Evolutionary conservation across 345 rosid genomes (phyloP).

Genomic region (Xanthoceras sorbifolium): DNA sequence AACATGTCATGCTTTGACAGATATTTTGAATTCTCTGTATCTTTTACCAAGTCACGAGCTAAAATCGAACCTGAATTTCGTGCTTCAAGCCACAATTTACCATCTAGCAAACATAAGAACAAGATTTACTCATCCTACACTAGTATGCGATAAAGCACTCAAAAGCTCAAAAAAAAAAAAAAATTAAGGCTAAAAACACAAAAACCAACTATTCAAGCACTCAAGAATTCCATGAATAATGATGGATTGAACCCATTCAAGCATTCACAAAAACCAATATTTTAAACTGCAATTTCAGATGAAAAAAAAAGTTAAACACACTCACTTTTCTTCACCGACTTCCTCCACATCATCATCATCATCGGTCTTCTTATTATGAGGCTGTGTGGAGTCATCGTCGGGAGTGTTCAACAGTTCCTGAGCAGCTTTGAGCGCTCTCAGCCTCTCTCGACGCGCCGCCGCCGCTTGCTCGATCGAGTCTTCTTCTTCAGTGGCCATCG

Average conservation of each 20-base stretch:
- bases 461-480: slow-evolving; percentile 65
- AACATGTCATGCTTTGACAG: too few species aligned
- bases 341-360: slow-evolving; percentile 31
- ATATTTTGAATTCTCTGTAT: too few species aligned
- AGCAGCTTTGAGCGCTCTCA: slow-evolving; percentile 76
- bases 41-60: too few species aligned
- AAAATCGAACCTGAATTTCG: too few species aligned
- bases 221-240: background rate
- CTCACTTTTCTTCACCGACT: slow-evolving; percentile 23
- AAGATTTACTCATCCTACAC: background rate
- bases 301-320: background rate
- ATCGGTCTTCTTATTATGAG: slow-evolving; percentile 31
- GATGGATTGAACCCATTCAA: background rate
- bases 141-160: too few species aligned
- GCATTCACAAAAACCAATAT: background rate
- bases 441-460: slow-evolving; percentile 74
- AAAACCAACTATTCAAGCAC: background rate
- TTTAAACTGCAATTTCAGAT: background rate
- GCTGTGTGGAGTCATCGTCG: slow-evolving; percentile 41
- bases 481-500: slow-evolving; percentile 63
- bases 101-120: too few species aligned
- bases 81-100: too few species aligned
- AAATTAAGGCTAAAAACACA: too few species aligned
- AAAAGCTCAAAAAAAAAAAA: background rate
- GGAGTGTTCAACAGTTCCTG: slow-evolving; percentile 57